phyloP scores from a whole-genome alignment of 257 asterid genomes.

The Lycium barbarum region DNA sequence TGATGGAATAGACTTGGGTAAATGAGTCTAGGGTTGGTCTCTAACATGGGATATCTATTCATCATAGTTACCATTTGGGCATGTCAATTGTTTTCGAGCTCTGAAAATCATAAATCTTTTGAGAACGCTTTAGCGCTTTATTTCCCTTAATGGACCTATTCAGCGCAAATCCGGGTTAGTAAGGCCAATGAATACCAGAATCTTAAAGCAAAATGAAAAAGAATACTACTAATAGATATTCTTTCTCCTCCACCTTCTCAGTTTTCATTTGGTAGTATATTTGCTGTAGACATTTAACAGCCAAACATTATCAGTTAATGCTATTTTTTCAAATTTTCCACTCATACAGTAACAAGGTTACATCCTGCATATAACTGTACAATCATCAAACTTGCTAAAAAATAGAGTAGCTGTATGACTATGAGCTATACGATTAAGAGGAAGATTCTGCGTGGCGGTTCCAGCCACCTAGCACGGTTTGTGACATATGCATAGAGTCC shows the following conservation, averaged over 20 bases:
- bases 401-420: background rate
- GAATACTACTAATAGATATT: background rate
- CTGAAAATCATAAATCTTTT: too few species aligned
- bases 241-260: background rate
- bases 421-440: background rate
- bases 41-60: too few species aligned
- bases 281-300: background rate
- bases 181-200: background rate
- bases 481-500: background rate
- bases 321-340: background rate
- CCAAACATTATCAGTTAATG: background rate
- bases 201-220: background rate
- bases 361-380: background rate
- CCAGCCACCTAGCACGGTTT: background rate
- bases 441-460: background rate
- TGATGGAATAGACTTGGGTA: too few species aligned
- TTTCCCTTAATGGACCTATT: background rate
- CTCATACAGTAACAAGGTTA: background rate
- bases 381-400: background rate
- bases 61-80: too few species aligned
- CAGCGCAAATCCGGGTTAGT: background rate
- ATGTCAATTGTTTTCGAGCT: background rate
- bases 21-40: too few species aligned
- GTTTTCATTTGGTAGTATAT: background rate
- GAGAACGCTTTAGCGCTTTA: background rate